phyloP scores from a whole-genome alignment of 1,139 yeast genomes.

The Geotrichum australiense region DNA sequence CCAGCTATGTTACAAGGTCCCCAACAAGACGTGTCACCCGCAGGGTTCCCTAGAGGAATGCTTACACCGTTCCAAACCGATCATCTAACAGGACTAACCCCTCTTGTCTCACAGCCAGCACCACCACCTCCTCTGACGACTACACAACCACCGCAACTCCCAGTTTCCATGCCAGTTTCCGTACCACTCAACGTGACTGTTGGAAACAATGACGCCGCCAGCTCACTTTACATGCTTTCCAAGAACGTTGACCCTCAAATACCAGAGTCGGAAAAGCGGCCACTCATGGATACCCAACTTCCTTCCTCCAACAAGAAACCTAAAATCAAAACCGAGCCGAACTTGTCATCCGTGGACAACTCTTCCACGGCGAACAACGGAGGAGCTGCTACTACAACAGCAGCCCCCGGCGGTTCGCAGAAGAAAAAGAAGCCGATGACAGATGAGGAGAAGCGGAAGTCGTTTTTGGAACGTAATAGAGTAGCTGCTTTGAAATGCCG shows the following conservation, averaged over 20 bases:
- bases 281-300: neutral
- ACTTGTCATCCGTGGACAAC: no score
- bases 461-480: slow-evolving; percentile 82
- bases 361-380: neutral
- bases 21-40: slow-evolving; percentile 30
- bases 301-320: neutral
- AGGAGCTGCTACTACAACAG: neutral
- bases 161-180: neutral
- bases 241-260: slow-evolving; percentile 5
- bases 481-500: slow-evolving; percentile 96
- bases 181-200: neutral
- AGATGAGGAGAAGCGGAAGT: slow-evolving; percentile 69
- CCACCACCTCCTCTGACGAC: slow-evolving; percentile 10
- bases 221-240: slow-evolving; percentile 16
- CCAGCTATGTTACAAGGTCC: slow-evolving; percentile 34
- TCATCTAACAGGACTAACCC: slow-evolving; percentile 16
- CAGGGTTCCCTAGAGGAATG: slow-evolving; percentile 13
- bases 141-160: neutral
- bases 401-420: slow-evolving; percentile 16
- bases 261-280: neutral
- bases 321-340: neutral
- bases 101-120: slow-evolving; percentile 9
- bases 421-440: slow-evolving; percentile 30
- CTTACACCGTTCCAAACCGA: slow-evolving; percentile 25
- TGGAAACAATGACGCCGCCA: slow-evolving; percentile 16